Evolutionary conservation across 176 grass and related monocot genomes (phyloP), one percentile per base, ranked within the genome.

Genomic region (Olyra latifolia): DNA sequence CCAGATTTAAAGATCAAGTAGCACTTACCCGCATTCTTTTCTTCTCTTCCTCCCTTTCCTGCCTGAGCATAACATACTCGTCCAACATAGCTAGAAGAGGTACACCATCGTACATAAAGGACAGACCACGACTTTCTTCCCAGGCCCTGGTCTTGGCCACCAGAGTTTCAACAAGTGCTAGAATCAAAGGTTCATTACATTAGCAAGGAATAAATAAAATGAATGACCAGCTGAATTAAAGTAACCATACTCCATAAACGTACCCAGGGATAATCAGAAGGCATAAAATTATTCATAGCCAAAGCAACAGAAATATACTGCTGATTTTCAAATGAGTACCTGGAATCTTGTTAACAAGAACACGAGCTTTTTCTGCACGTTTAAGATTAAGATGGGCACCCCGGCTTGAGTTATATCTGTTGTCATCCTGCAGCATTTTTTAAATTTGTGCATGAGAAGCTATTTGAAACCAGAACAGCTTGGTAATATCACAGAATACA

Each of bases 1-100:
- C 71, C 23, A 77, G 12, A 72, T 76, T 69, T 45, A 76, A 72
- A 73, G 52, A 53, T 70, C 24, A 66, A 40, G 32, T 35, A 17
- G 57, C 71, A 64, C 49, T 75, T 73, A 98, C 97, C 89, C 91
- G 83, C 80, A 87, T 84, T 86, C 88, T 93, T 80, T 91, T 94
- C 79, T 99, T 99, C 12, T 95, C 93, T 89, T 99, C 97, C 81
- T 96, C 97, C 58, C 97, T 99, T 82, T 99, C 97, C 60, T 96
- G 91, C 70, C 97, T 92, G 19, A 99, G 97, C 97, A 99, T 93
- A 29, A 85, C 86, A 89, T 96, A 99, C 52, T 99, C 97, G 10
- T 99, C 97, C 55, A 99, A 80, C 97, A 99, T 99, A 71, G 97
- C 97, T 62, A 96, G 91, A 80, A 99, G 93, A 11, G 87, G 88